phyloP scores from a whole-genome alignment of 495 filamentous ascomycete genomes.

The Xylaria bambusicola region DNA sequence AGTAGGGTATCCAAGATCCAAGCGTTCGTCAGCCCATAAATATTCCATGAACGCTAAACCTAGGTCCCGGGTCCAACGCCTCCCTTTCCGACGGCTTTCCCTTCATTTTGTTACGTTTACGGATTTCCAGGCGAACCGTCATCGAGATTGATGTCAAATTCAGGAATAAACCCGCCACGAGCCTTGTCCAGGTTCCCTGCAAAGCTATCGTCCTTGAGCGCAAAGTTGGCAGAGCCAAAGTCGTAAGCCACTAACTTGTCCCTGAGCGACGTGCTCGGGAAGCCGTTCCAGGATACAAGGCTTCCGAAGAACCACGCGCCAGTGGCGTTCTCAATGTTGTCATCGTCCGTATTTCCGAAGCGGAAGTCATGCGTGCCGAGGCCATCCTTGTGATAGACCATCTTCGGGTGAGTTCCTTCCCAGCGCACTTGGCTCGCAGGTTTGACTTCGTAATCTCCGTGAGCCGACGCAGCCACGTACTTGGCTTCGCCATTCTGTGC shows the following conservation, averaged over 20 bases:
- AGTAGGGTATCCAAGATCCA: neutral
- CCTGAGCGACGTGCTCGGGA: slow-evolving; percentile 29
- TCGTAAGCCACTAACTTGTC: slow-evolving; percentile 30
- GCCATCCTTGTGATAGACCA: slow-evolving; percentile 50
- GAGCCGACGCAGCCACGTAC: slow-evolving; percentile 41
- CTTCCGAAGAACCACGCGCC: slow-evolving; percentile 43
- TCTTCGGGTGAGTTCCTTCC: slow-evolving; percentile 47
- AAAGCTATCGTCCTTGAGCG: slow-evolving; percentile 41
- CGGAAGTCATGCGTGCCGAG: slow-evolving; percentile 44
- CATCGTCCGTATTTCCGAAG: slow-evolving; percentile 41
- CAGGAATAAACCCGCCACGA: slow-evolving; percentile 30
- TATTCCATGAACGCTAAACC: too few species aligned
- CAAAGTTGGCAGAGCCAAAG: slow-evolving; percentile 36
- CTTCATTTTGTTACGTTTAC: slow-evolving; percentile 1
- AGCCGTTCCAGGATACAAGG: slow-evolving; percentile 44
- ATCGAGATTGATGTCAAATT: slow-evolving; percentile 41
- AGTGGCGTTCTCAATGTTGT: slow-evolving; percentile 43
- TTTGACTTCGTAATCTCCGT: slow-evolving; percentile 40
- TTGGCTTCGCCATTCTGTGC: slow-evolving; percentile 32
- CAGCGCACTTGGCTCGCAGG: slow-evolving; percentile 36
- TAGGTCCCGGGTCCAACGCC: too few species aligned
- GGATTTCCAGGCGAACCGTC: slow-evolving; percentile 43
- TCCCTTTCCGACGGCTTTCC: too few species aligned
- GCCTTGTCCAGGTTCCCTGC: slow-evolving; percentile 32
- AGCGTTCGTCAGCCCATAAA: too few species aligned